phyloP scores from a whole-genome alignment of 2,329 filamentous ascomycete genomes.

The Nannizziopsis barbatae region DNA sequence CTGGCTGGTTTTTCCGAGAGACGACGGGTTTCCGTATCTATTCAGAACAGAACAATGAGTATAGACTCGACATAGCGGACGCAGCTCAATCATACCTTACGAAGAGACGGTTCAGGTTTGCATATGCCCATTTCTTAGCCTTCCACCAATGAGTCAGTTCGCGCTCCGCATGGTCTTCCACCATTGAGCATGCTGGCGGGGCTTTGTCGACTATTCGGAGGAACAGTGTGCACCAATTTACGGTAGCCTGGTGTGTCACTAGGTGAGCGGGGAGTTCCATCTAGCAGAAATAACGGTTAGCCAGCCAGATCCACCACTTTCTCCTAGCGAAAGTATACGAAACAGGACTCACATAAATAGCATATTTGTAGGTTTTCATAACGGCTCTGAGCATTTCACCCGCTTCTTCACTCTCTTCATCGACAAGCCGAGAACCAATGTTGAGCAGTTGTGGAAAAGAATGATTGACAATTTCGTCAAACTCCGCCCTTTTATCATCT shows the following conservation, averaged over 20 bases:
- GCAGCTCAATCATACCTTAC: constrained; percentile 53
- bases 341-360: constrained; percentile 65
- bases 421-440: constrained; percentile 79
- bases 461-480: constrained; percentile 85
- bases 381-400: constrained; percentile 94
- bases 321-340: neutral
- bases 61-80: neutral
- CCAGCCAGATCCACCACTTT: neutral
- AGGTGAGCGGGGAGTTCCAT: constrained; percentile 74
- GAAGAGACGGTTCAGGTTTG: constrained; percentile 90
- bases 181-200: constrained; percentile 66
- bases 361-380: constrained; percentile 95
- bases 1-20: constrained; percentile 60
- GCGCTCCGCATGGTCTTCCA: constrained; percentile 69
- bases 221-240: constrained; percentile 94
- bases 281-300: constrained; percentile 35
- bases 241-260: constrained; percentile 68
- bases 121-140: constrained; percentile 98
- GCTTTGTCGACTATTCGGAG: constrained; percentile 78
- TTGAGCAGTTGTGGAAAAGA: constrained; percentile 78
- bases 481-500: constrained; percentile 56
- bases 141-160: constrained; percentile 99
- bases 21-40: constrained; percentile 80
- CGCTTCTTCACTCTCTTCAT: constrained; percentile 84
- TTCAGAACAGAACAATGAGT: constrained; percentile 2